Percentiles rank a stretch among this genome's conserved stretches.
Conservation (phyloP, 129 eudicot species). For the Oenanthe sinensis region DNA sequence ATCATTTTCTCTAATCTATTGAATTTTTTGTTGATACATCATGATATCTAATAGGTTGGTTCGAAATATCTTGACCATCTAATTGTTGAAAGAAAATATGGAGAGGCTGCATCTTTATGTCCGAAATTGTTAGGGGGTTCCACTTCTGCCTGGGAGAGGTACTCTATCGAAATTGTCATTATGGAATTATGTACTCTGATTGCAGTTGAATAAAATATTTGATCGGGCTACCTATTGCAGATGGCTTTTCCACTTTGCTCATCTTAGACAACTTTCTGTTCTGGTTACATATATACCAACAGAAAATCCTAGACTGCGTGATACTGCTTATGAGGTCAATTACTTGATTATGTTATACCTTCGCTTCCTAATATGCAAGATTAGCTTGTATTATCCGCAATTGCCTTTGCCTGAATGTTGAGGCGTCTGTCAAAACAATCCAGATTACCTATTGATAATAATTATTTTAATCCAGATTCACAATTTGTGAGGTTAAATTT, state of each 20-base stretch:
- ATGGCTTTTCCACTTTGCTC: conserved; percentile 99
- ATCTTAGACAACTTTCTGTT: conserved; percentile 94
- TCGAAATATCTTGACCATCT: conserved; percentile 88
- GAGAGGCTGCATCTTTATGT: conserved; percentile 94
- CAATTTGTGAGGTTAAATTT: background rate
- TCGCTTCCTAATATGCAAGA: background rate
- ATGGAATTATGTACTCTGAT: background rate
- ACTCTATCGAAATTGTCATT: conserved; percentile 5
- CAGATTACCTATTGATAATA: too few relatives aligned
- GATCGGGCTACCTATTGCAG: conserved; percentile 29
- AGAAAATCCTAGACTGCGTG: conserved; percentile 82
- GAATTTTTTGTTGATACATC: background rate
- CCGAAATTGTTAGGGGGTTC: conserved; percentile 90
- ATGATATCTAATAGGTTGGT: conserved; percentile 50
- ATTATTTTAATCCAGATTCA: background rate
- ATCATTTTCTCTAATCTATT: background rate
- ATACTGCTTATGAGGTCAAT: conserved; percentile 92
- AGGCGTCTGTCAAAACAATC: background rate
- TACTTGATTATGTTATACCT: background rate
- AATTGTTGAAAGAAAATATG: conserved; percentile 87
- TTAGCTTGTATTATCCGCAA: background rate
- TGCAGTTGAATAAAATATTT: conserved; percentile 1
- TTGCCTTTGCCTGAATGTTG: background rate
- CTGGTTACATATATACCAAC: conserved; percentile 92
- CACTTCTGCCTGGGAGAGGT: conserved; percentile 99